phyloP scores from a whole-genome alignment of 2,329 filamentous ascomycete species.

The Paecilomyces niveus region DNA sequence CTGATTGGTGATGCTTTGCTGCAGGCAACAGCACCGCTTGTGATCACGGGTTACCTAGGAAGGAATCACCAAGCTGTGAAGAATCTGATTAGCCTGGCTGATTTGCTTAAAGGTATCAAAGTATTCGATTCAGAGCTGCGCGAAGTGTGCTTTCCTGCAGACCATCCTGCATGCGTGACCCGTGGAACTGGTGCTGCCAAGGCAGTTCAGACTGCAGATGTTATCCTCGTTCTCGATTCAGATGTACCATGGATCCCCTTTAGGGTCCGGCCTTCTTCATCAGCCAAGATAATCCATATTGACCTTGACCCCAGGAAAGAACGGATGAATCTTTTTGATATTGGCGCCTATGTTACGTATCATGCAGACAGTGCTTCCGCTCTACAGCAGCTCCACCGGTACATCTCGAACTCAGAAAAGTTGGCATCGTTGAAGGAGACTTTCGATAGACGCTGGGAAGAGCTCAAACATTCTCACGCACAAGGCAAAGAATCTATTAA shows the following conservation, averaged over 20 bases:
- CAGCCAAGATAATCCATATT: constrained; percentile 55
- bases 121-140: constrained; percentile 44
- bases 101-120: constrained; percentile 37
- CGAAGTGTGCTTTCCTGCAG: constrained; percentile 38
- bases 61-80: constrained; percentile 35
- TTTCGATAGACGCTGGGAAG: constrained; percentile 4
- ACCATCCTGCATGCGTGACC: constrained; percentile 53
- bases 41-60: constrained; percentile 44
- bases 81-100: constrained; percentile 38
- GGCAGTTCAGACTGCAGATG: constrained; percentile 65
- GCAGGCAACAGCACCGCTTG: constrained; percentile 37
- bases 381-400: constrained; percentile 3
- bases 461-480: constrained; percentile 3
- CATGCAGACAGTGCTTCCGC: constrained; percentile 45
- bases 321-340: constrained; percentile 64
- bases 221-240: constrained; percentile 75
- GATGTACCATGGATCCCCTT: constrained; percentile 90
- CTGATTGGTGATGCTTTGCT: constrained; percentile 34
- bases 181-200: constrained; percentile 66
- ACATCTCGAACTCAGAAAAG: constrained; percentile 6
- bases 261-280: constrained; percentile 48
- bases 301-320: constrained; percentile 61
- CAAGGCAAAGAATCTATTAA: constrained; percentile 4
- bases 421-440: constrained; percentile 2
- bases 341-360: constrained; percentile 54